Conservation (phyloP, 2,329 filamentous ascomycete genomes). For the Bipolaris zeicola region DNA sequence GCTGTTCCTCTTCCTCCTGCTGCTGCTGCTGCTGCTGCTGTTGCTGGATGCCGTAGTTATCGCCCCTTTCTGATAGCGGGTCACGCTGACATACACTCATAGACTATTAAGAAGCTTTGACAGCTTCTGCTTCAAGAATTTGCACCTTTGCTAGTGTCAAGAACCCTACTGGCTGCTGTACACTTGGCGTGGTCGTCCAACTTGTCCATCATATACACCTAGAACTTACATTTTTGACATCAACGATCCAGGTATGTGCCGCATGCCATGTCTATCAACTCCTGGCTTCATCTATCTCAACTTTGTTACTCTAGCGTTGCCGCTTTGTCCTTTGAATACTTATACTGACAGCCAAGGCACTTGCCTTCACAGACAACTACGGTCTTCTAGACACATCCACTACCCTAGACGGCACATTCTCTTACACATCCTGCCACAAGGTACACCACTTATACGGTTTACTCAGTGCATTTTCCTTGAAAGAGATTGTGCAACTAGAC, state of each 20-base stretch:
- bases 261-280: neutral
- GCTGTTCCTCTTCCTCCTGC: neutral
- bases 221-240: constrained; percentile 3
- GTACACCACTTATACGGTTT: constrained; percentile 14
- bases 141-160: neutral
- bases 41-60: no score
- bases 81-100: neutral
- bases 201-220: neutral
- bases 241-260: constrained; percentile 9
- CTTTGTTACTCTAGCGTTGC: constrained; percentile 3
- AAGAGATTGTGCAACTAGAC: constrained; percentile 14
- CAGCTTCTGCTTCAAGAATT: neutral
- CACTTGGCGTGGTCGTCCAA: neutral
- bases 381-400: constrained; percentile 14
- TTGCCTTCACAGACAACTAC: constrained; percentile 20
- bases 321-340: constrained; percentile 3
- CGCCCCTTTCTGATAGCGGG: neutral
- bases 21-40: no score
- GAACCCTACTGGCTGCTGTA: neutral
- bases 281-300: constrained; percentile 11
- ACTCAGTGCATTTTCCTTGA: constrained; percentile 10
- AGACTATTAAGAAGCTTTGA: neutral
- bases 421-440: constrained; percentile 16
- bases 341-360: constrained; percentile 16
- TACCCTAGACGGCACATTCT: constrained; percentile 12